phyloP scores from a whole-genome alignment of 345 rosid genomes.

The Nephelium lappaceum region DNA sequence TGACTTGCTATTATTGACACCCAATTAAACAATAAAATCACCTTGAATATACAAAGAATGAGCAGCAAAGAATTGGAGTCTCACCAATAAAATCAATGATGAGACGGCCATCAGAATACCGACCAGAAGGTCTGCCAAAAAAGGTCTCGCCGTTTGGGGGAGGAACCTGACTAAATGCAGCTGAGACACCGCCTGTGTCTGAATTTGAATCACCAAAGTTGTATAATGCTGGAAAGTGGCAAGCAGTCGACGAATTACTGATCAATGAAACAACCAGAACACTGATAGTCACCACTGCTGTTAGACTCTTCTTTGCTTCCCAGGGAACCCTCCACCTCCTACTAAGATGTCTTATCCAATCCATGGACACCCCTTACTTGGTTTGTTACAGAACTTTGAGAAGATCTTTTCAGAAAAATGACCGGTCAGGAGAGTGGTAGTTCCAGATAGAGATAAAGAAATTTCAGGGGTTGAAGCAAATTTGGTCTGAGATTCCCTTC shows the following conservation, averaged over 20 bases:
- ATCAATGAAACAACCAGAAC: conserved; percentile 3
- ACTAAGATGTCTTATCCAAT: not conserved
- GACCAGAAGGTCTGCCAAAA: conserved; percentile 25
- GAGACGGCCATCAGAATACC: conserved; percentile 26
- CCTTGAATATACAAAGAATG: too few relatives aligned
- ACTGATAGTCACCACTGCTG: not conserved
- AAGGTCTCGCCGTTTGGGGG: conserved; percentile 26
- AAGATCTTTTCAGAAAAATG: too few relatives aligned
- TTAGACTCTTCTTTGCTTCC: not conserved
- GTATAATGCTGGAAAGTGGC: conserved; percentile 26
- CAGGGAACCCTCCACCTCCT: not conserved
- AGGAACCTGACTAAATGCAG: conserved; percentile 13
- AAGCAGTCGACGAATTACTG: not conserved
- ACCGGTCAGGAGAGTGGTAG: too few relatives aligned
- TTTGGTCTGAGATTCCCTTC: too few relatives aligned
- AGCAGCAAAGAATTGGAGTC: not conserved
- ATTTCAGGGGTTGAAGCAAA: too few relatives aligned
- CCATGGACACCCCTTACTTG: not conserved
- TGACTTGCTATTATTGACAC: not conserved
- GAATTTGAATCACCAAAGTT: conserved; percentile 36
- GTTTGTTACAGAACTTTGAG: not conserved
- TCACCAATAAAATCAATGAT: conserved; percentile 34
- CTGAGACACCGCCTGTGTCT: conserved; percentile 29
- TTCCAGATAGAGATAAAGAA: too few relatives aligned
- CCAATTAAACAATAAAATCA: not conserved